A percentile compares a stretch with the other conserved stretches of the same genome.
These are phyloP conservation scores for Iris pallida DNA, from an alignment of 116 monocot species.

Conservation along the genomic window DNA sequence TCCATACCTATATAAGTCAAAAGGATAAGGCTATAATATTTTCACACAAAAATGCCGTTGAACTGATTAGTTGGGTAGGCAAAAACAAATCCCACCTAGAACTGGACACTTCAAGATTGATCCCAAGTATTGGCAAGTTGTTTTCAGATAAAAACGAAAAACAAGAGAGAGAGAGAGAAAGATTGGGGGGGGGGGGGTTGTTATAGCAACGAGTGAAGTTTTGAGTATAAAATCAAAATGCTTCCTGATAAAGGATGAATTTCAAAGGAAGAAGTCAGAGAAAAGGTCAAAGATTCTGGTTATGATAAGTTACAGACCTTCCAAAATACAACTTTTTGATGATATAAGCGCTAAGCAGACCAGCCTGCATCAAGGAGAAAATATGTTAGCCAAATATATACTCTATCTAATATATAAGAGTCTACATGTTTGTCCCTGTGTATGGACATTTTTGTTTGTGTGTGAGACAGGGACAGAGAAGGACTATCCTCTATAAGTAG, in stretches of 20 bases:
- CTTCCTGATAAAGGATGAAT: background rate
- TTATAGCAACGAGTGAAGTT: background rate
- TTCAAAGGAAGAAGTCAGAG: background rate
- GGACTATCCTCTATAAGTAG: no score
- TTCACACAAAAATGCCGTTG: no score
- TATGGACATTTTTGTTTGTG: background rate
- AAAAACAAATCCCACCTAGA: no score
- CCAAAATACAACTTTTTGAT: conserved; percentile 92
- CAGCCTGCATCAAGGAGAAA: conserved; percentile 44
- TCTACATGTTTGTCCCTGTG: background rate
- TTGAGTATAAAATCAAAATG: background rate
- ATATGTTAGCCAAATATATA: conserved; percentile 1
- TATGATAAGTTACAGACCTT: conserved; percentile 41
- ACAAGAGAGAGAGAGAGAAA: no score
- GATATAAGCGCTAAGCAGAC: conserved; percentile 83
- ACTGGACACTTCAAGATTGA: no score
- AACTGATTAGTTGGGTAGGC: no score
- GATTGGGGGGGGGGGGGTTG: no score
- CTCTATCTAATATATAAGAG: background rate
- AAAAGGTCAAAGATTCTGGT: background rate
- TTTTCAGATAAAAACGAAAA: no score
- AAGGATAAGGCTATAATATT: no score
- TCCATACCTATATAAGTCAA: no score
- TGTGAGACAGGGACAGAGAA: background rate
- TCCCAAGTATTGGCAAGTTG: no score